Base-by-base conservation (phyloP, 768 basidiomycete species). In the Boletus reticulatus region DNA sequence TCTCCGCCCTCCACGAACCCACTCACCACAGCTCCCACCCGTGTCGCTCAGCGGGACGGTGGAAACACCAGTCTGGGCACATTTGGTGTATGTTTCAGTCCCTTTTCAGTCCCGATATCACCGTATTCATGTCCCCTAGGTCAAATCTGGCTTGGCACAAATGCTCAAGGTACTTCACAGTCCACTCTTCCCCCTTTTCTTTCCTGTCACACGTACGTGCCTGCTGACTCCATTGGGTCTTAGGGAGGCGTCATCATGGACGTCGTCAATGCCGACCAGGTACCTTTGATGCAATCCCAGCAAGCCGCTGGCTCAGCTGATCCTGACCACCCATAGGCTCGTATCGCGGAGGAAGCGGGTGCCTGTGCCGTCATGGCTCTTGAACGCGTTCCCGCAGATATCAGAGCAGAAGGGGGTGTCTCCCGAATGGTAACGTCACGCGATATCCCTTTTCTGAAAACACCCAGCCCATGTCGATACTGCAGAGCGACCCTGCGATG, bases 351-450 rank as follows among this genome's bases (percentile, higher is more conserved):
- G 69, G 93, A 94, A 68, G 96, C 96, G 10, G 96, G 96, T 44
- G 96, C 96, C 8, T 94, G 92, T 69, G 96, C 96, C 56, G 96
- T 99, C 59, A 98, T 99, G 96, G 93, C 93, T 5, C 82, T 95
- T 32, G 93, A 97, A 73, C 81, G 94, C 54, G 92, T 99, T 4
- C 96, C 96, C 11, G 94, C 95, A 13, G 94, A 98, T 68, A 98
- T 99, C 67, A 83, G 96, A 57, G 80, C 80, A 17, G 78, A 92
- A 69, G 96, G 96, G 32, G 96, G 96, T 55, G 96, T 99, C 51
- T 93, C 96, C 0, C 81, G 96, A 57, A 99, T 99, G 96, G 94
- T 92, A 63, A 62, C 84, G 67, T 38, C 54, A 43, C 29, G 13
- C 54, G 4, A n/a, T 27, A 32, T 48, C 60, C 48, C 0, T 44